A percentile compares a stretch with the other conserved stretches of the same genome.
Evolutionary conservation across 352 stramenopile genomes (phyloP).

Genomic region (Pythium rhizo-oryzae): DNA sequence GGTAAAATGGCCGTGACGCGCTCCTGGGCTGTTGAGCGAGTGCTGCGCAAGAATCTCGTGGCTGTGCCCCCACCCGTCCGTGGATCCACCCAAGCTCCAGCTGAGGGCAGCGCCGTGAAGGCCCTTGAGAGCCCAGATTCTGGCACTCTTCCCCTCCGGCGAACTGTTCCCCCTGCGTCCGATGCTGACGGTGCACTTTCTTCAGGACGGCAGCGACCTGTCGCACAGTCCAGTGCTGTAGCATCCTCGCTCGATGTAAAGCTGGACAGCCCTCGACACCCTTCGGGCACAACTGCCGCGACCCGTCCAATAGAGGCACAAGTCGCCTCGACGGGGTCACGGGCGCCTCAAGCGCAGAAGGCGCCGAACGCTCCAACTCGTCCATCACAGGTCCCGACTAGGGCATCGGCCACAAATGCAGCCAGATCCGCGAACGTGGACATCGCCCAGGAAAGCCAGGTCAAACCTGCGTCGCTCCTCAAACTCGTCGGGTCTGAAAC

Average conservation of each 20-base stretch:
- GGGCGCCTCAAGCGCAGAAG: not conserved
- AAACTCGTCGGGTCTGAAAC: constrained; percentile 52
- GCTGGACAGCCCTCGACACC: constrained; percentile 20
- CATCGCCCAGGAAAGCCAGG: not conserved
- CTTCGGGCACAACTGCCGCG: not conserved
- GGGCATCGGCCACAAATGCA: not conserved
- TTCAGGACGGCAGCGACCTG: not conserved
- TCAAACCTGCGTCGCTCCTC: constrained; percentile 52
- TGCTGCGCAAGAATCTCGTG: constrained; percentile 48
- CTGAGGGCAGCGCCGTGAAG: not conserved
- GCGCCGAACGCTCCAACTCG: not conserved
- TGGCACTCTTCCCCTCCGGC: no score
- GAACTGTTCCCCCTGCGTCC: not conserved
- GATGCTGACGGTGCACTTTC: not conserved
- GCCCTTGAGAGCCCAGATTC: not conserved
- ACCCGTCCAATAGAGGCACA: not conserved
- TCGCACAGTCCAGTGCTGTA: not conserved
- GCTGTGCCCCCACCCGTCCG: constrained; percentile 45
- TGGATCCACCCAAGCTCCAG: not conserved
- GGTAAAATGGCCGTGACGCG: constrained; percentile 30
- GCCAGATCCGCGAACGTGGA: not conserved
- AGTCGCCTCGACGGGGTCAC: no score
- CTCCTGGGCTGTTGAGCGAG: constrained; percentile 63
- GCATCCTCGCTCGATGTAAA: not conserved
- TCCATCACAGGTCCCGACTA: not conserved